A percentile compares a stretch with the other conserved stretches of the same genome.
Conservation (phyloP, 139 green algal species). For the Chlorella sp. region DNA sequence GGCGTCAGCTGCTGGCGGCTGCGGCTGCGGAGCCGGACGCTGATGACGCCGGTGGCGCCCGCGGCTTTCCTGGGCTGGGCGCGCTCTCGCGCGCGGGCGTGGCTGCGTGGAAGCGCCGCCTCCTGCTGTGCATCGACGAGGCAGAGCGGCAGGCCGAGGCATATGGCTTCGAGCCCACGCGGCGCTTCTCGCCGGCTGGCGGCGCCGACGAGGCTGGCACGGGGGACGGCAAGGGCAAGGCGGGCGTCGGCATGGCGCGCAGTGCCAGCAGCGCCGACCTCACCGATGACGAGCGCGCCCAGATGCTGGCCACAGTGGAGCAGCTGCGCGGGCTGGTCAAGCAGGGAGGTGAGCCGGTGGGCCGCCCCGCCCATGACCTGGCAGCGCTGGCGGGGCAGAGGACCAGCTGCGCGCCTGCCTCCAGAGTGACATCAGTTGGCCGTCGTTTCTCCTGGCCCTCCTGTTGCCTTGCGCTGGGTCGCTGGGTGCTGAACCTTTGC, state of each 20-base stretch:
- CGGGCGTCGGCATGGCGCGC: background rate
- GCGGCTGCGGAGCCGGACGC: constrained; percentile 8
- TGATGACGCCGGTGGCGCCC: background rate
- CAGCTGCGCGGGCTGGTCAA: constrained; percentile 34
- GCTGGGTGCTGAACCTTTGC: background rate
- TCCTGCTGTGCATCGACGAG: constrained; percentile 43
- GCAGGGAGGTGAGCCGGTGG: background rate
- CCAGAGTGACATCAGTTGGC: background rate
- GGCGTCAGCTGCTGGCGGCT: constrained; percentile 28
- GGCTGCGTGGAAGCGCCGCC: constrained; percentile 32
- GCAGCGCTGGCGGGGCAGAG: background rate
- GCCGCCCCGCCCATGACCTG: background rate
- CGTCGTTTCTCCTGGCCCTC: background rate
- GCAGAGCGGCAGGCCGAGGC: constrained; percentile 30
- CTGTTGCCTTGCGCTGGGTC: background rate
- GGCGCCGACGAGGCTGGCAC: background rate
- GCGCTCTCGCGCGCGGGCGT: constrained; percentile 38
- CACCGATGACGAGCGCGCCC: background rate
- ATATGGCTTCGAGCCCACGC: constrained; percentile 31
- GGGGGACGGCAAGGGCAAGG: background rate
- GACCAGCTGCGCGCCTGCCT: background rate
- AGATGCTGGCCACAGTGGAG: constrained; percentile 25
- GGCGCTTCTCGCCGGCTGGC: constrained; percentile 1
- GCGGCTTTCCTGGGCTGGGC: constrained; percentile 16
- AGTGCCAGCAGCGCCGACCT: background rate